phyloP scores from a whole-genome alignment of 441 rosid species.

The Adansonia grandidieri region DNA sequence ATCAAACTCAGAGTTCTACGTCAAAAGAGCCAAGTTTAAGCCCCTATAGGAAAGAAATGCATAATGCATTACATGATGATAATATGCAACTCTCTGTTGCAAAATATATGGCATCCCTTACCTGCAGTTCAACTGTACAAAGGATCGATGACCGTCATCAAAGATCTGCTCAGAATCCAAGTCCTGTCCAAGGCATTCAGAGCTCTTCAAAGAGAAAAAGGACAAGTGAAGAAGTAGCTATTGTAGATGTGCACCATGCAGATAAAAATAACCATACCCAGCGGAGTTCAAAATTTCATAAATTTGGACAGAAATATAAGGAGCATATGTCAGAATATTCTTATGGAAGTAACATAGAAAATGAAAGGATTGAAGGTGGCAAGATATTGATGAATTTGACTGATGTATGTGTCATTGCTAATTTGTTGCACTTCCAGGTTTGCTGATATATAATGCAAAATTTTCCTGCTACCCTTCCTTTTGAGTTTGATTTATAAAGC shows the following conservation, averaged over 20 bases:
- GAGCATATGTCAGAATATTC: slow-evolving; percentile 39
- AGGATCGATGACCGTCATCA: slow-evolving; percentile 25
- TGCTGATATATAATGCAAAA: background rate
- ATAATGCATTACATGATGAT: slow-evolving; percentile 19
- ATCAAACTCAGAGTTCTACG: slow-evolving; percentile 39
- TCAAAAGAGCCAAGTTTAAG: slow-evolving; percentile 37
- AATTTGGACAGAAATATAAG: slow-evolving; percentile 35
- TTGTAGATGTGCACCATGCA: slow-evolving; percentile 40
- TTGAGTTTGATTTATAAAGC: slow-evolving; percentile 29
- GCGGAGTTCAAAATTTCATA: slow-evolving; percentile 43
- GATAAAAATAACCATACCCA: slow-evolving; percentile 36
- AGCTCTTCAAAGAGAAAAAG: slow-evolving; percentile 60
- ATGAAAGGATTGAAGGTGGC: slow-evolving; percentile 38
- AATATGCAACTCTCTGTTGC: slow-evolving; percentile 32
- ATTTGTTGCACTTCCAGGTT: slow-evolving; percentile 25
- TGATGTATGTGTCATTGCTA: slow-evolving; percentile 54
- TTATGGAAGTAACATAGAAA: slow-evolving; percentile 37
- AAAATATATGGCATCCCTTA: slow-evolving; percentile 35
- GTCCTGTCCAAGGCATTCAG: slow-evolving; percentile 37
- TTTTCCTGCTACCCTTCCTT: slow-evolving; percentile 1
- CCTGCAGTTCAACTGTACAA: slow-evolving; percentile 33
- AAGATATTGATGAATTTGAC: slow-evolving; percentile 49
- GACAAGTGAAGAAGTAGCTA: slow-evolving; percentile 48
- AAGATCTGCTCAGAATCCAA: slow-evolving; percentile 26
- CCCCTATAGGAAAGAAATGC: slow-evolving; percentile 36